Evolutionary conservation across 768 basidiomycete genomes (phyloP).

Genomic region (Clitopilus passeckerianus): DNA sequence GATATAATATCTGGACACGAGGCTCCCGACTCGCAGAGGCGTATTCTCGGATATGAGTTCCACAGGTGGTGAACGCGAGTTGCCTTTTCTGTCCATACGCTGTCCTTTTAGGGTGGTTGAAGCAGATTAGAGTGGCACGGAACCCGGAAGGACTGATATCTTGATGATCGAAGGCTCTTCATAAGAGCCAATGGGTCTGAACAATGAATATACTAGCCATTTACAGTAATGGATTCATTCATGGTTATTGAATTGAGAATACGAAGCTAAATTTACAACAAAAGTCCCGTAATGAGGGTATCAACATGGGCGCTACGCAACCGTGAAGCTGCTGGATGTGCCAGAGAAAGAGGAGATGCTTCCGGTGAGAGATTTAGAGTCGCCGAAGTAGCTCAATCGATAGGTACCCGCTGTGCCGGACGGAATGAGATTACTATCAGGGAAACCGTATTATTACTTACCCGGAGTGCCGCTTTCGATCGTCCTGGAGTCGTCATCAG

Average conservation of each 20-base stretch:
- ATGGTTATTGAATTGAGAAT: not conserved
- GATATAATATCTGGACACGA: not conserved
- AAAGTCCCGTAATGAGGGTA: not conserved
- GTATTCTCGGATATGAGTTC: no score
- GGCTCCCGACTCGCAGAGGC: not conserved
- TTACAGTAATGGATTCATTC: not conserved
- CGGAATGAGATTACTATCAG: not conserved
- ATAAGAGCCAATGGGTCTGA: not conserved
- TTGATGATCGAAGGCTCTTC: not conserved
- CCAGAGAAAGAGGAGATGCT: slow-evolving; percentile 60
- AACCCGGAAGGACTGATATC: not conserved
- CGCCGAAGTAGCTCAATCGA: slow-evolving; percentile 67
- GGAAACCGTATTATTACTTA: slow-evolving; percentile 21
- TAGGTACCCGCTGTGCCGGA: slow-evolving; percentile 56
- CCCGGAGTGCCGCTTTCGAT: slow-evolving; percentile 58
- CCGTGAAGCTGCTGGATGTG: slow-evolving; percentile 55
- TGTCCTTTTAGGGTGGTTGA: not conserved
- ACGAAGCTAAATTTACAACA: not conserved
- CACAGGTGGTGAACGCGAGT: not conserved
- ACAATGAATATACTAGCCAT: not conserved
- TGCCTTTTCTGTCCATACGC: not conserved
- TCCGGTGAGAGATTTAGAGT: slow-evolving; percentile 68
- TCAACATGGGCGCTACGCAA: slow-evolving; percentile 28
- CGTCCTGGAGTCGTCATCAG: slow-evolving; percentile 33
- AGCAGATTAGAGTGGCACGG: not conserved